These are phyloP conservation scores for Vinca minor DNA, from an alignment of 257 asterid species.

Conservation along the genomic window DNA sequence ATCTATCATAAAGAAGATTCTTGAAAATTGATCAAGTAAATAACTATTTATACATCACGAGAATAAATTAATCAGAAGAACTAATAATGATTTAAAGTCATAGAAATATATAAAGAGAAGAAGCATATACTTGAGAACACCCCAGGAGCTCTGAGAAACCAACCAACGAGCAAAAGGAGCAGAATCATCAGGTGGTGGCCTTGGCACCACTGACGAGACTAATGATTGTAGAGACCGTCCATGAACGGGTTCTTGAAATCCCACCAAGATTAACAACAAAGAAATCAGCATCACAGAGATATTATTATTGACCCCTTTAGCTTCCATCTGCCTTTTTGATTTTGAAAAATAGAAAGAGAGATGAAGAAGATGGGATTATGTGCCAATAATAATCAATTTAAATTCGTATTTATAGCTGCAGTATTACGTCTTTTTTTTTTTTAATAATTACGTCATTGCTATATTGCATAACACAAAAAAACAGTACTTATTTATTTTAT, in stretches of 20 bases:
- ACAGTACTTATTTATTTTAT: too few relatives aligned
- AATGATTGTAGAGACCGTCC: slow-evolving; percentile 41
- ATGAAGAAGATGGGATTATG: neutral
- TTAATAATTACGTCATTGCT: too few relatives aligned
- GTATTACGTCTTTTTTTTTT: too few relatives aligned
- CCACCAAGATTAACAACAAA: slow-evolving; percentile 21
- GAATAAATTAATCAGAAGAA: too few relatives aligned
- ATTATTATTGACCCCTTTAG: neutral
- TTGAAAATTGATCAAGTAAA: neutral
- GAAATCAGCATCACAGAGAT: neutral
- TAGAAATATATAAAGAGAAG: neutral
- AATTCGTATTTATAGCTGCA: too few relatives aligned
- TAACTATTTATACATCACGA: neutral
- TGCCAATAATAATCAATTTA: too few relatives aligned
- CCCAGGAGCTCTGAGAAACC: slow-evolving; percentile 83
- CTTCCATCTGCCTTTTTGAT: neutral
- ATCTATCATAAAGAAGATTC: neutral
- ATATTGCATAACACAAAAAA: too few relatives aligned
- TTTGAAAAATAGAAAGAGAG: neutral
- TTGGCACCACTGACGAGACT: too few relatives aligned
- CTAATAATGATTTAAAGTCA: too few relatives aligned
- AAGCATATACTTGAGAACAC: slow-evolving; percentile 53
- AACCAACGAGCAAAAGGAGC: slow-evolving; percentile 85
- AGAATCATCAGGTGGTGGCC: slow-evolving; percentile 55
- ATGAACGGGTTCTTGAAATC: slow-evolving; percentile 27